phyloP scores from a whole-genome alignment of 441 rosid genomes.

The Adansonia gregorii region DNA sequence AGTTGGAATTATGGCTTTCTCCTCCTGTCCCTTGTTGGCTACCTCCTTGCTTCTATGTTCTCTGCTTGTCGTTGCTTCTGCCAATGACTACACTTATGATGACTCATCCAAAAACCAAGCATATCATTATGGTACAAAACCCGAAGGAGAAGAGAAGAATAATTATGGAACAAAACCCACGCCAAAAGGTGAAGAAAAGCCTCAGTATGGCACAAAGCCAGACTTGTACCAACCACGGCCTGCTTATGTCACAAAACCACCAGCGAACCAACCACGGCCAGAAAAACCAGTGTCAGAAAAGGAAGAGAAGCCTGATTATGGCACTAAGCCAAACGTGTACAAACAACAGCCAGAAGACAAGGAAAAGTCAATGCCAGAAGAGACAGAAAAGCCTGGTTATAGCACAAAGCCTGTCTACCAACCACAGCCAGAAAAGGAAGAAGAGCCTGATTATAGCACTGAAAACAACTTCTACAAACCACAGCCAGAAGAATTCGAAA shows the following conservation, averaged over 20 bases:
- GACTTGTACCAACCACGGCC: not conserved
- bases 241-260: not conserved
- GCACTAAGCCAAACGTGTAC: not conserved
- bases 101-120: constrained; percentile 4
- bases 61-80: not conserved
- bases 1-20: constrained; percentile 16
- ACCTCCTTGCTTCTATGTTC: constrained; percentile 12
- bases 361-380: not conserved
- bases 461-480: not conserved
- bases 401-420: not conserved
- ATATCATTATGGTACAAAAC: not conserved
- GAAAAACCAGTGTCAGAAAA: not conserved
- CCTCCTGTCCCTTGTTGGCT: constrained; percentile 4
- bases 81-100: constrained; percentile 1
- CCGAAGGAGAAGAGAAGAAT: not conserved
- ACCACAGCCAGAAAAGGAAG: not conserved
- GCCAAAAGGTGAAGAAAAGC: not conserved
- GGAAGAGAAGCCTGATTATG: not conserved
- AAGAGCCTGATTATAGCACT: not conserved
- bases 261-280: not conserved
- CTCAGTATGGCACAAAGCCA: not conserved
- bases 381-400: not conserved
- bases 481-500: not conserved
- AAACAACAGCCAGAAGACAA: constrained; percentile 4
- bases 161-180: not conserved